phyloP scores from a whole-genome alignment of 2,329 filamentous ascomycete genomes.

The Fusarium oxysporum region DNA sequence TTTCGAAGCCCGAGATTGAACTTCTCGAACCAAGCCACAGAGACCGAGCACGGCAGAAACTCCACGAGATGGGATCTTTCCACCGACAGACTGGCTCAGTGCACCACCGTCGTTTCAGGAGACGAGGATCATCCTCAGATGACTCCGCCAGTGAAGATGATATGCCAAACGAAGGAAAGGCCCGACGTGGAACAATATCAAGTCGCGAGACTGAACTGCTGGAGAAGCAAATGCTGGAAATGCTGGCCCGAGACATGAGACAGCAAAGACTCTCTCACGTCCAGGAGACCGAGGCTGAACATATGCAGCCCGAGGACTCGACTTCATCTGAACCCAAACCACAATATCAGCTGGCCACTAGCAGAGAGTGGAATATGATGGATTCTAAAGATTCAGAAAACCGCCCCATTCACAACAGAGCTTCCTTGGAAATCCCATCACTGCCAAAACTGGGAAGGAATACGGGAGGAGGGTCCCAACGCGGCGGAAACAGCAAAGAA shows the following conservation, averaged over 20 bases:
- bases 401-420: constrained; percentile 40
- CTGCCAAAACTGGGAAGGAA: constrained; percentile 50
- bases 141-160: constrained; percentile 71
- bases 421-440: constrained; percentile 37
- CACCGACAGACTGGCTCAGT: constrained; percentile 64
- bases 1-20: constrained; percentile 53
- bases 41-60: constrained; percentile 69
- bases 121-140: constrained; percentile 62
- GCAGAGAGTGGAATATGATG: constrained; percentile 52
- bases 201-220: constrained; percentile 64
- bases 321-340: constrained; percentile 48
- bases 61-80: constrained; percentile 66
- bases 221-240: constrained; percentile 71
- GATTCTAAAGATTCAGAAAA: constrained; percentile 57
- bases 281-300: constrained; percentile 49
- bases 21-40: constrained; percentile 64
- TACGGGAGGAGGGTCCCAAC: constrained; percentile 63
- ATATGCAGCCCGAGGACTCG: constrained; percentile 50
- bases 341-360: constrained; percentile 47
- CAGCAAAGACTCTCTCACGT: constrained; percentile 52
- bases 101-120: constrained; percentile 64
- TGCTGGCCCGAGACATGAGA: constrained; percentile 65
- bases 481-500: constrained; percentile 53
- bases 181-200: constrained; percentile 59
- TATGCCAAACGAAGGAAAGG: constrained; percentile 48